Evolutionary conservation across 2,329 filamentous ascomycete genomes (phyloP), one percentile per base, ranked within the genome.

Genomic region (Aspergillus proliferans): DNA sequence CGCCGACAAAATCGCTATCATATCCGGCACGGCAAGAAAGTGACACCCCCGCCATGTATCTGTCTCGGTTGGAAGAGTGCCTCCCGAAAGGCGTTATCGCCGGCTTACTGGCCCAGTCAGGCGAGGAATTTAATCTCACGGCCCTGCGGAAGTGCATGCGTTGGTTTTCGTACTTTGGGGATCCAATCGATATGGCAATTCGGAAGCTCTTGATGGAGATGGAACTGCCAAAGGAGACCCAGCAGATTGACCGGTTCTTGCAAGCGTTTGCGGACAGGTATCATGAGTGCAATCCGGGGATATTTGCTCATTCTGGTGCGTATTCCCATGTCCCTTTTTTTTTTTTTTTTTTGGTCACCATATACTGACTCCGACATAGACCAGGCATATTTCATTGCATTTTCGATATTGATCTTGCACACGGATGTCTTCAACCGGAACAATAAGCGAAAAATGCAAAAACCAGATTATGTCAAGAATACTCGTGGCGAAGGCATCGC

Each of bases 341-440:
- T 33, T 14, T 34, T 34, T 33, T 14, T 34, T 15, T 15, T 15
- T 15, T 15, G 6, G 30, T 4, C 14, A 34, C 4, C 21, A 21
- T 4, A 21, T 4, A 33, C 12, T 33, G 3, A 33, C 8, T 9
- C 8, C 28, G 12, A 9, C 6, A 24, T 12, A 36, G 93, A 97
- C 62, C 89, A 96, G 71, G 91, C 93, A n/a, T 96, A 97, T 67
- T 95, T 97, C 62, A 92, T 97, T 55, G 90, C 92, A 14, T 98
- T 98, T 65, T 97, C 92, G 2, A 83, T 98, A 49, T 81, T 98
- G 51, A 96, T 98, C 58, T 76, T 98, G 30, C 93, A 98, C 61
- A 97, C 93, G 0, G 93, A 98, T 65, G 88, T 95, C n/a, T 97
- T 97, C 81, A 98, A 98, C 76, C 95, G 95, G 71, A 98, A 97